These are phyloP conservation scores for Sonneratia caseolaris DNA, from an alignment of 345 rosid genomes.

Conservation along the genomic window DNA sequence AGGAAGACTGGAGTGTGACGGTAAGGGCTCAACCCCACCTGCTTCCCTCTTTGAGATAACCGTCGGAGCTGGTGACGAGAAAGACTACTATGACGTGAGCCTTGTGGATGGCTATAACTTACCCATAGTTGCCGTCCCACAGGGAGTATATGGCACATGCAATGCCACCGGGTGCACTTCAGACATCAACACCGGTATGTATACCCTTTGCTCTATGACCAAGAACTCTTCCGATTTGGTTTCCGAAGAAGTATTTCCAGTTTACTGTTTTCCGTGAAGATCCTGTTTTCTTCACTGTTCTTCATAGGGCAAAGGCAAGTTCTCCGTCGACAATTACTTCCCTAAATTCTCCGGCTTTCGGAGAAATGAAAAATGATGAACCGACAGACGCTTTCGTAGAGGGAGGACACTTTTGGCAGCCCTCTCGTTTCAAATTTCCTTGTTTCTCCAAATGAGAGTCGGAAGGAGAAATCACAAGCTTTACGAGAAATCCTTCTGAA, in stretches of 20 bases:
- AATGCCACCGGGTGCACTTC: conserved; percentile 73
- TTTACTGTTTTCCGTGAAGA: no score
- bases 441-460: no score
- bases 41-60: conserved; percentile 86
- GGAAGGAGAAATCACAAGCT: no score
- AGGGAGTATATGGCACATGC: conserved; percentile 50
- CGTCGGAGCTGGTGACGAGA: conserved; percentile 38
- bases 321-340: not conserved
- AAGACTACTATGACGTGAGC: conserved; percentile 74
- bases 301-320: no score
- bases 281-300: no score
- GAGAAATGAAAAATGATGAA: no score
- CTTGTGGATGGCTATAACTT: conserved; percentile 80
- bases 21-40: conserved; percentile 68
- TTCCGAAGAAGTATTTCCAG: no score
- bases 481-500: no score
- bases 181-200: conserved; percentile 61
- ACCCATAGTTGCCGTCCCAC: conserved; percentile 64
- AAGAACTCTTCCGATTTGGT: not conserved
- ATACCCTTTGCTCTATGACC: not conserved
- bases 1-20: conserved; percentile 65
- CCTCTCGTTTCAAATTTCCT: no score
- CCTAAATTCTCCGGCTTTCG: not conserved
- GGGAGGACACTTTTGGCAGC: no score
- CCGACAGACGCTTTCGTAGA: no score